A percentile compares a stretch with the other conserved stretches of the same genome.
phyloP scores from a whole-genome alignment of 768 basidiomycete species.

The Cystofilobasidium ferigula region DNA sequence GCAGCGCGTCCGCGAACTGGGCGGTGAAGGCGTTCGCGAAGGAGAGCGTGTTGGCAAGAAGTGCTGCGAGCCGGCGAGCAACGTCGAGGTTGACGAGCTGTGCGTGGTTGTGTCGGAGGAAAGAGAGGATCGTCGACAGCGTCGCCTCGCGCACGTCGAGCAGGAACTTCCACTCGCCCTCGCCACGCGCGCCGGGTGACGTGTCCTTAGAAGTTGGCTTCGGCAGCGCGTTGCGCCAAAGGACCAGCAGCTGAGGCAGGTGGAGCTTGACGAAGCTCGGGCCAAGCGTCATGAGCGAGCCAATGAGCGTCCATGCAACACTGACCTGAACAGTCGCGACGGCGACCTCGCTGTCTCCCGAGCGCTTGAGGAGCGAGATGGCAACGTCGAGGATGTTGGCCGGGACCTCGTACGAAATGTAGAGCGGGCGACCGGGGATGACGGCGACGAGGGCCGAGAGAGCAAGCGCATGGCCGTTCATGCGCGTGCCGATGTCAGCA shows the following conservation, averaged over 20 bases:
- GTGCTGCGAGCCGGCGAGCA: slow-evolving; percentile 70
- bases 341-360: slow-evolving; percentile 78
- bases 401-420: slow-evolving; percentile 79
- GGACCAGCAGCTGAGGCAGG: slow-evolving; percentile 80
- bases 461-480: slow-evolving; percentile 80
- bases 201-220: slow-evolving; percentile 87
- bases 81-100: slow-evolving; percentile 80
- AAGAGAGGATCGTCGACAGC: slow-evolving; percentile 74
- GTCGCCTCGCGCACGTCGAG: slow-evolving; percentile 83
- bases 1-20: slow-evolving; percentile 56
- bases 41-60: slow-evolving; percentile 77
- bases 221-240: slow-evolving; percentile 94
- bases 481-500: slow-evolving; percentile 56
- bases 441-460: slow-evolving; percentile 76
- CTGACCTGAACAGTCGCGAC: slow-evolving; percentile 76
- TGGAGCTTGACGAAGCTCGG: slow-evolving; percentile 89
- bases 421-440: slow-evolving; percentile 75
- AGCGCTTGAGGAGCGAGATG: slow-evolving; percentile 74
- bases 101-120: slow-evolving; percentile 65
- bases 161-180: slow-evolving; percentile 79
- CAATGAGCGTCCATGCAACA: slow-evolving; percentile 85
- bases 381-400: slow-evolving; percentile 83
- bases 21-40: slow-evolving; percentile 76
- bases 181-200: slow-evolving; percentile 50
- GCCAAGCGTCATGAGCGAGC: slow-evolving; percentile 80